Conservation (phyloP, 73 alveolate species). For the Stentor coeruleus region DNA sequence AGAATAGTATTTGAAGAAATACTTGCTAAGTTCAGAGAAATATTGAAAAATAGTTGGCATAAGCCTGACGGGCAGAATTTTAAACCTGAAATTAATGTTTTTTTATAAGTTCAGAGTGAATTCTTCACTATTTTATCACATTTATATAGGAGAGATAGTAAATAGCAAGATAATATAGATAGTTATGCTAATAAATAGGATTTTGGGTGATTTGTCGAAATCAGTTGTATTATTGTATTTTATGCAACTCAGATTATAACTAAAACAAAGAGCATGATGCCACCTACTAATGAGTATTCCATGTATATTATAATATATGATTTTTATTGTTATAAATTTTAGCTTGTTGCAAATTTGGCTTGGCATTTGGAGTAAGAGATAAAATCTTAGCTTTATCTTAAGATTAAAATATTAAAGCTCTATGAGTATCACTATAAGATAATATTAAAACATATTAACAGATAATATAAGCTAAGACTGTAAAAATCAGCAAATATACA, state of each 20-base stretch:
- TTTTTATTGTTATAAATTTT: no score
- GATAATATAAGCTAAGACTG: no score
- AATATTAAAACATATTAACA: no score
- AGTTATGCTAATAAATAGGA: constrained; percentile 40
- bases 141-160: constrained; percentile 22
- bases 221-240: background rate
- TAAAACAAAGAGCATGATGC: background rate
- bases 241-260: background rate
- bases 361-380: no score
- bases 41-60: constrained; percentile 50
- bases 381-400: no score
- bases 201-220: constrained; percentile 3
- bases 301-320: no score
- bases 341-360: no score
- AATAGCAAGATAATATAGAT: constrained; percentile 32
- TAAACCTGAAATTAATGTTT: constrained; percentile 14
- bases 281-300: background rate
- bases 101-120: background rate
- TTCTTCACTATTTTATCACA: background rate
- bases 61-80: constrained; percentile 40
- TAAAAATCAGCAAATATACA: no score
- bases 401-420: no score
- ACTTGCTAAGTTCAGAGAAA: constrained; percentile 33
- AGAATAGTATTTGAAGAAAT: constrained; percentile 39
- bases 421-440: no score